Evolutionary conservation across 257 asterid species (phyloP).

Genomic region (Cordia subcordata): DNA sequence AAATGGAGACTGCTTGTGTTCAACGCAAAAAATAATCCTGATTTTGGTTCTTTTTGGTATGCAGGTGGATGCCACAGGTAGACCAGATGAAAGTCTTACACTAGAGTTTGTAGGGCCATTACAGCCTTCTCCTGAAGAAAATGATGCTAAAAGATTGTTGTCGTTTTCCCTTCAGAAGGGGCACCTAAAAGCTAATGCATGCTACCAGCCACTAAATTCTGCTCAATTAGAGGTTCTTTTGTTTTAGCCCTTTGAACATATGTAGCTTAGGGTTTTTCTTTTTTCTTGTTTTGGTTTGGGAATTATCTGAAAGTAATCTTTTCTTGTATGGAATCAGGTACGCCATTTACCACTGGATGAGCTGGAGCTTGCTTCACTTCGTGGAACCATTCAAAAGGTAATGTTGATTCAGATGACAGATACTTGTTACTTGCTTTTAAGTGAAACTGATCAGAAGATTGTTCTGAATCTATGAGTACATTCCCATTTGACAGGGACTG

Average conservation of each 20-base stretch:
- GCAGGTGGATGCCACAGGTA: constrained; percentile 95
- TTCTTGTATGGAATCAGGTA: constrained; percentile 50
- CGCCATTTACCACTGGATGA: constrained; percentile 95
- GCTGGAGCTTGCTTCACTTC: constrained; percentile 96
- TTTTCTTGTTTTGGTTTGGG: too few species aligned
- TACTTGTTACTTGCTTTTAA: background rate
- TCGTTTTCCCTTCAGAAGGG: constrained; percentile 96
- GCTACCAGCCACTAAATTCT: constrained; percentile 78
- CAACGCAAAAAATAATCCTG: background rate
- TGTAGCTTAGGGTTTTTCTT: background rate
- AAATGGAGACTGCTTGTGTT: background rate
- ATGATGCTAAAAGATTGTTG: constrained; percentile 60
- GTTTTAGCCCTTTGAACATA: background rate
- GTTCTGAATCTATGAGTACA: background rate
- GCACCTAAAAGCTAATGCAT: constrained; percentile 80
- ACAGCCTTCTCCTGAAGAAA: constrained; percentile 78
- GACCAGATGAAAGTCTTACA: constrained; percentile 95
- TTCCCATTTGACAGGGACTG: background rate
- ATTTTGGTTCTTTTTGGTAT: constrained; percentile 23
- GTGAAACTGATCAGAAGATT: background rate
- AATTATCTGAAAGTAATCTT: constrained; percentile 6
- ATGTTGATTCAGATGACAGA: constrained; percentile 13
- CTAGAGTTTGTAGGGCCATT: constrained; percentile 86
- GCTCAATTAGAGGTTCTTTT: constrained; percentile 77
- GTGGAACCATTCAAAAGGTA: constrained; percentile 93